phyloP scores from a whole-genome alignment of 164 flowering plant genomes.

The Chimonanthus praecox region DNA sequence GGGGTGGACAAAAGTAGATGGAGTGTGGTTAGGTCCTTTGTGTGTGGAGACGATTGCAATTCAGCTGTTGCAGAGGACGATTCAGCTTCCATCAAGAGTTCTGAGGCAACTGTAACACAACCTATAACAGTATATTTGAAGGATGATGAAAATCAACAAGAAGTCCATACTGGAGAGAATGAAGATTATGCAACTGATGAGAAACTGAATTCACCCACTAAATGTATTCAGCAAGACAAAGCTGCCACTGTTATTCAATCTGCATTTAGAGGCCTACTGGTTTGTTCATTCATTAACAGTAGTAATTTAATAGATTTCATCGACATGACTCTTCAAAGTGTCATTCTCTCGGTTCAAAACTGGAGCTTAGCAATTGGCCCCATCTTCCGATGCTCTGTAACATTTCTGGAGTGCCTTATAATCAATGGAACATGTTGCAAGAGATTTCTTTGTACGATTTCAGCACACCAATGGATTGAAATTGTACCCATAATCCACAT shows the following conservation, averaged over 20 bases:
- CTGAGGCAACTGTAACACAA: conserved; percentile 62
- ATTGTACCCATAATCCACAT: too few species aligned
- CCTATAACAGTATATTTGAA: conserved; percentile 24
- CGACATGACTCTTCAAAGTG: too few species aligned
- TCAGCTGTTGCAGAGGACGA: conserved; percentile 67
- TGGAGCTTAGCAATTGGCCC: too few species aligned
- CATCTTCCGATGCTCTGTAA: too few species aligned
- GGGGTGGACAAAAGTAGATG: conserved; percentile 49
- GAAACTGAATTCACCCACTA: conserved; percentile 22
- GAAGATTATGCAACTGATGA: conserved; percentile 17
- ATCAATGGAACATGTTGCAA: too few species aligned
- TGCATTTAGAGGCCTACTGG: conserved; percentile 69
- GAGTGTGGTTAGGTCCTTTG: conserved; percentile 61
- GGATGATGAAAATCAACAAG: conserved; percentile 12
- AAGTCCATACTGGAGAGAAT: conserved; percentile 11
- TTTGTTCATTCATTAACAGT: conserved; percentile 8
- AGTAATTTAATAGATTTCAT: too few species aligned
- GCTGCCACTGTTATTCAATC: conserved; percentile 66
- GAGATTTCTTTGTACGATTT: too few species aligned
- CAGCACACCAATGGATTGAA: too few species aligned
- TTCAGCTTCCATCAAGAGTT: conserved; percentile 56
- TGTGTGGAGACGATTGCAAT: conserved; percentile 69
- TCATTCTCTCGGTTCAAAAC: too few species aligned
- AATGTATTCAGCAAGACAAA: conserved; percentile 29
- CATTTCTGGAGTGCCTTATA: too few species aligned